phyloP scores from a whole-genome alignment of 1,284 basidiomycete species.

The Singerocomus inundabilis region DNA sequence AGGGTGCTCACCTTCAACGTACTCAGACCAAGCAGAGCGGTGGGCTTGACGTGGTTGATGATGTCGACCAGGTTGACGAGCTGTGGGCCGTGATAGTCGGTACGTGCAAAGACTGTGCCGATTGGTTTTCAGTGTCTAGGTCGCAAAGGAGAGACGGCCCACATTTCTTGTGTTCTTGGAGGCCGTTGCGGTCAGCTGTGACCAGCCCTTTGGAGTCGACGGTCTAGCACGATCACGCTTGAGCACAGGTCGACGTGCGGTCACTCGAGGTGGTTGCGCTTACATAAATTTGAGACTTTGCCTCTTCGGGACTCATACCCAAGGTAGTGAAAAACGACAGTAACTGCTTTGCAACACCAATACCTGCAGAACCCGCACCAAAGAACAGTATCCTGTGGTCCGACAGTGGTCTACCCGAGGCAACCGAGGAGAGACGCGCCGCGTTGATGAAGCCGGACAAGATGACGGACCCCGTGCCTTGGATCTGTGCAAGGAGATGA shows the following conservation, averaged over 20 bases:
- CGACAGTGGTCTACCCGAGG: constrained; percentile 57
- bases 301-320: constrained; percentile 67
- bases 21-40: constrained; percentile 78
- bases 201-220: constrained; percentile 80
- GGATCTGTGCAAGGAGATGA: constrained; percentile 41
- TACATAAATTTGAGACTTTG: constrained; percentile 68
- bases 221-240: constrained; percentile 38
- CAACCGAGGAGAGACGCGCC: constrained; percentile 60
- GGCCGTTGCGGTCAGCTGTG: constrained; percentile 58
- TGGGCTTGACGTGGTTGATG: constrained; percentile 77
- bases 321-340: constrained; percentile 70
- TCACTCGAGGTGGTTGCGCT: constrained; percentile 19
- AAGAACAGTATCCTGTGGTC: constrained; percentile 83
- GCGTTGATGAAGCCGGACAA: constrained; percentile 81
- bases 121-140: background rate
- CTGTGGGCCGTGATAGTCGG: constrained; percentile 63
- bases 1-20: constrained; percentile 53
- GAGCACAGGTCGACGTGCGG: constrained; percentile 6
- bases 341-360: constrained; percentile 79
- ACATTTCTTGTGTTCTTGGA: constrained; percentile 77
- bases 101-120: constrained; percentile 65
- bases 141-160: constrained; percentile 6
- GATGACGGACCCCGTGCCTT: constrained; percentile 74
- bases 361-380: constrained; percentile 75
- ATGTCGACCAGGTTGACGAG: constrained; percentile 67